Conservation (phyloP, 2,329 filamentous ascomycete species). For the Fusarium irregulare region DNA sequence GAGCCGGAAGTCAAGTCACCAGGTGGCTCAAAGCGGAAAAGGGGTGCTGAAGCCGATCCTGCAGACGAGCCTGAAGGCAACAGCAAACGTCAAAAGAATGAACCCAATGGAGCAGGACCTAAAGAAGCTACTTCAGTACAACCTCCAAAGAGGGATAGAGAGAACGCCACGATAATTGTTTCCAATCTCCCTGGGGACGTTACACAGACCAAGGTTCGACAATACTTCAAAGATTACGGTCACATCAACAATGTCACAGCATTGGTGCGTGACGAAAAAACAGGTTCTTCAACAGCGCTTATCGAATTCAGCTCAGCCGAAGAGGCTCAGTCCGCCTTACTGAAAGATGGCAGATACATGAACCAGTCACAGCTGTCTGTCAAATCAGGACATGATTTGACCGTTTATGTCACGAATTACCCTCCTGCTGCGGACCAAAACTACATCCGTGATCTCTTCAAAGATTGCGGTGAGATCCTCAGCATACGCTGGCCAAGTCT, state of each 20-base stretch:
- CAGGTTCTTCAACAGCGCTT: slow-evolving; percentile 74
- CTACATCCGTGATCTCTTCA: slow-evolving; percentile 76
- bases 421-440: slow-evolving; percentile 79
- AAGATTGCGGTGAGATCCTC: slow-evolving; percentile 82
- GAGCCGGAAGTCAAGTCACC: slow-evolving; percentile 50
- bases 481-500: slow-evolving; percentile 91
- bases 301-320: slow-evolving; percentile 87
- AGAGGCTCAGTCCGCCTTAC: slow-evolving; percentile 83
- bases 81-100: slow-evolving; percentile 75
- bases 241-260: slow-evolving; percentile 82
- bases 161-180: slow-evolving; percentile 87
- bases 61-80: slow-evolving; percentile 56
- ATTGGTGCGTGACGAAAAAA: slow-evolving; percentile 67
- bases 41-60: slow-evolving; percentile 66
- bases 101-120: slow-evolving; percentile 48
- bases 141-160: slow-evolving; percentile 80
- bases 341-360: slow-evolving; percentile 84
- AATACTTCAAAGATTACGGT: slow-evolving; percentile 94
- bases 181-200: slow-evolving; percentile 78
- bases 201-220: slow-evolving; percentile 78
- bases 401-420: slow-evolving; percentile 91
- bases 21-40: slow-evolving; percentile 76
- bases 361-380: slow-evolving; percentile 80
- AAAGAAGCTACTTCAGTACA: slow-evolving; percentile 39
- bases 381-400: slow-evolving; percentile 78